Evolutionary conservation across 768 basidiomycete species (phyloP).

Genomic region (Phylloporus scabripes): DNA sequence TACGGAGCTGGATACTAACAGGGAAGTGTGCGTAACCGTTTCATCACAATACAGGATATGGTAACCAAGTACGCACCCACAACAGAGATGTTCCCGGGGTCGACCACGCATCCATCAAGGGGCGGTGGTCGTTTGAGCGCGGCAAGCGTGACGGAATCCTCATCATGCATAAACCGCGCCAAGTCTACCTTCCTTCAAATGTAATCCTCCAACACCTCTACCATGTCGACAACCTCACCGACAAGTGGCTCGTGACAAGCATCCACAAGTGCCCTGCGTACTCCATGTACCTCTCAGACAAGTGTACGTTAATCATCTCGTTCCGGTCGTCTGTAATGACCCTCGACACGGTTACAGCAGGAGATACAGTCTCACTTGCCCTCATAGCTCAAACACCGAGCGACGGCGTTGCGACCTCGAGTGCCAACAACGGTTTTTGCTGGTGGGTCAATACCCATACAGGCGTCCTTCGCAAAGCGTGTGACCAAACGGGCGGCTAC

Average conservation of each 20-base stretch:
- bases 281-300: slow-evolving; percentile 31
- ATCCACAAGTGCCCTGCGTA: slow-evolving; percentile 30
- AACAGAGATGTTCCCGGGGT: slow-evolving; percentile 14
- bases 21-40: slow-evolving; percentile 13
- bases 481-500: slow-evolving; percentile 11
- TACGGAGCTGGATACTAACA: slow-evolving; percentile 9
- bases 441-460: slow-evolving; percentile 17
- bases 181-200: slow-evolving; percentile 14
- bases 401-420: neutral
- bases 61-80: neutral
- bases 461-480: slow-evolving; percentile 21
- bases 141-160: slow-evolving; percentile 29
- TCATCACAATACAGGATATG: neutral
- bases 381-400: slow-evolving; percentile 12
- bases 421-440: neutral
- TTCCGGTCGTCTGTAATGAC: neutral
- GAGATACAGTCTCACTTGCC: slow-evolving; percentile 21
- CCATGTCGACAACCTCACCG: slow-evolving; percentile 21
- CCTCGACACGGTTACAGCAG: slow-evolving; percentile 8
- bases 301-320: slow-evolving; percentile 6
- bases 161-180: slow-evolving; percentile 29
- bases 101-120: slow-evolving; percentile 26
- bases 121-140: slow-evolving; percentile 27
- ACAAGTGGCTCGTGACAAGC: slow-evolving; percentile 31
- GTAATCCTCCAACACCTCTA: slow-evolving; percentile 24